A percentile compares a stretch with the other conserved stretches of the same genome.
Evolutionary conservation across 345 rosid genomes (phyloP).

Genomic region (Theobroma cacao): DNA sequence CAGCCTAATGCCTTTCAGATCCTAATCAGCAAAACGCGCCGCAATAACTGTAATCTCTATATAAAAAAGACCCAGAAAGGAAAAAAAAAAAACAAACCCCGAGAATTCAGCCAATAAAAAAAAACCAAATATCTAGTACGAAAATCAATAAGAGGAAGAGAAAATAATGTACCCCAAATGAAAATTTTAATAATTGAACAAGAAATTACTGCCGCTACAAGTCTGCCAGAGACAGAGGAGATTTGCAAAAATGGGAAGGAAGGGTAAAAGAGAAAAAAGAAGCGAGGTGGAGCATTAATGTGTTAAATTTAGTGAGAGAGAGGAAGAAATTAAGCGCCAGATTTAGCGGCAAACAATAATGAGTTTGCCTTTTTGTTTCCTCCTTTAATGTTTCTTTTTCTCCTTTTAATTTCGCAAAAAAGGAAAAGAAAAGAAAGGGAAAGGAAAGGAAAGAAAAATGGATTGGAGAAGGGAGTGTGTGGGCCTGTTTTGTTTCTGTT

Average conservation of each 20-base stretch:
- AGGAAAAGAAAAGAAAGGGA: not conserved
- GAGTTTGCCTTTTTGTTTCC: not conserved
- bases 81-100: not conserved
- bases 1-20: not conserved
- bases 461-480: not conserved
- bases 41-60: not conserved
- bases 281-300: not conserved
- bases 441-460: not conserved
- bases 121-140: not conserved
- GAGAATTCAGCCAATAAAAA: not conserved
- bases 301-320: constrained; percentile 9
- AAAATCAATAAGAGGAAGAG: not conserved
- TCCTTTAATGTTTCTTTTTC: not conserved
- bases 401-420: not conserved
- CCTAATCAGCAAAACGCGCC: constrained; percentile 4
- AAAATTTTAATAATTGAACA: not conserved
- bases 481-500: not conserved
- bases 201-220: not conserved
- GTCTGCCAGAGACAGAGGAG: not conserved
- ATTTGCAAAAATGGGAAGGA: not conserved
- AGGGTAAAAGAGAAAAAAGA: not conserved
- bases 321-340: constrained; percentile 20
- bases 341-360: constrained; percentile 19
- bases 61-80: not conserved
- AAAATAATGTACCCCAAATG: too few species aligned